Conservation (phyloP, 139 green algal species). For the Picochlorum sp. region DNA sequence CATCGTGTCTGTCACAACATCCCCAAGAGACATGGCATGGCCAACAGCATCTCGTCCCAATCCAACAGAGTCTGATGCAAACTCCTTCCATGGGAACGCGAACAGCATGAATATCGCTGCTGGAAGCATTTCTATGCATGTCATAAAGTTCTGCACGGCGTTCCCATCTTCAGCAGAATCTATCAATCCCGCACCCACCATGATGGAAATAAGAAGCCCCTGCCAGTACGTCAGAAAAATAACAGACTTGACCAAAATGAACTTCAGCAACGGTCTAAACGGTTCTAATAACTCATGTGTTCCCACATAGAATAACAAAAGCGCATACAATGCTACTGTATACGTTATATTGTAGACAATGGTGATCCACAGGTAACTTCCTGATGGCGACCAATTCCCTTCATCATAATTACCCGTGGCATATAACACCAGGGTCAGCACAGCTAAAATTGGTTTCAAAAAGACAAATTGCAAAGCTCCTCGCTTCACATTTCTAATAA, state of each 20-base stretch:
- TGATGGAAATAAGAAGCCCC: constrained; percentile 64
- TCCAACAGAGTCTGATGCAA: constrained; percentile 26
- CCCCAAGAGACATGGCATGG: constrained; percentile 64
- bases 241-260: constrained; percentile 89
- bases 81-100: constrained; percentile 85
- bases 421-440: constrained; percentile 73
- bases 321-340: constrained; percentile 77
- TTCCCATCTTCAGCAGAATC: constrained; percentile 43
- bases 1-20: constrained; percentile 81
- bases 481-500: constrained; percentile 78
- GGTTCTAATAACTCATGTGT: constrained; percentile 81
- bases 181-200: constrained; percentile 41
- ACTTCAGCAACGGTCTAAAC: constrained; percentile 91
- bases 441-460: constrained; percentile 83
- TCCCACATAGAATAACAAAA: constrained; percentile 93
- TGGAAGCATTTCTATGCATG: constrained; percentile 91
- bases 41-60: constrained; percentile 28
- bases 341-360: constrained; percentile 96
- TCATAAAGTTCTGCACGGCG: constrained; percentile 88
- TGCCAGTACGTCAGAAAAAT: constrained; percentile 98
- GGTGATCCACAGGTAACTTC: constrained; percentile 71
- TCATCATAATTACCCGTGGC: constrained; percentile 66
- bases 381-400: constrained; percentile 57
- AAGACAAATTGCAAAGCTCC: constrained; percentile 91
- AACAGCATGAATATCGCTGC: constrained; percentile 69